These are phyloP conservation scores for Uncinocarpus reesii DNA, from an alignment of 2,329 filamentous ascomycete genomes.

Conservation along the genomic window DNA sequence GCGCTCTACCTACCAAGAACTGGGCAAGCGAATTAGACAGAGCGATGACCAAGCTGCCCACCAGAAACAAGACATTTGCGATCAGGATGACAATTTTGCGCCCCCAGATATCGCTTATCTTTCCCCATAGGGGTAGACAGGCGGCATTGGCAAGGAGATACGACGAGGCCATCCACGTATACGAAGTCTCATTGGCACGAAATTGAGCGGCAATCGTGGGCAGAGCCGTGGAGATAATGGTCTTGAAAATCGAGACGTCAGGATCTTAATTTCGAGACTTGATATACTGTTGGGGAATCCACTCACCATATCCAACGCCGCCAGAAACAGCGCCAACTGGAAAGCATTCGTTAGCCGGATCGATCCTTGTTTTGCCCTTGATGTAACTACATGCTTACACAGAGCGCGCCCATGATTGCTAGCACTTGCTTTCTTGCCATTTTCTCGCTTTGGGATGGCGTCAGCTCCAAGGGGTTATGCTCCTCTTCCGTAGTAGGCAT, in stretches of 20 bases:
- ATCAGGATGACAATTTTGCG: conserved; percentile 53
- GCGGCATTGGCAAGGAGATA: conserved; percentile 30
- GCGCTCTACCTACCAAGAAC: conserved; percentile 50
- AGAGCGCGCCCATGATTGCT: conserved; percentile 16
- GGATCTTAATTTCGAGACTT: background rate
- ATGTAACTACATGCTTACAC: conserved; percentile 14
- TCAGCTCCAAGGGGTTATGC: conserved; percentile 2
- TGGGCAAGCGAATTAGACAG: conserved; percentile 49
- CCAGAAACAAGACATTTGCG: conserved; percentile 52
- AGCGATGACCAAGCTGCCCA: conserved; percentile 51
- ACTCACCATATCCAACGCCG: conserved; percentile 48
- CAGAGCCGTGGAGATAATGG: conserved; percentile 29
- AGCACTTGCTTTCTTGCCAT: conserved; percentile 15
- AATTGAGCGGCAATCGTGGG: conserved; percentile 28
- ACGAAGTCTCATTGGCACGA: conserved; percentile 26
- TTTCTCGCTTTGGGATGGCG: conserved; percentile 11
- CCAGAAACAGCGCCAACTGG: conserved; percentile 50
- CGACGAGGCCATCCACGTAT: conserved; percentile 33
- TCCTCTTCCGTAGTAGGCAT: background rate
- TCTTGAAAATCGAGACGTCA: conserved; percentile 14
- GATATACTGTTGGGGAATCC: background rate
- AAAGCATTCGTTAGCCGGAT: background rate
- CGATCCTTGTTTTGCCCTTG: background rate
- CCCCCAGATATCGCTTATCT: conserved; percentile 57
- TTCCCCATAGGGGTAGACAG: conserved; percentile 46